Evolutionary conservation across 306 rosid species (phyloP).

Genomic region (Mucuna pruriens): DNA sequence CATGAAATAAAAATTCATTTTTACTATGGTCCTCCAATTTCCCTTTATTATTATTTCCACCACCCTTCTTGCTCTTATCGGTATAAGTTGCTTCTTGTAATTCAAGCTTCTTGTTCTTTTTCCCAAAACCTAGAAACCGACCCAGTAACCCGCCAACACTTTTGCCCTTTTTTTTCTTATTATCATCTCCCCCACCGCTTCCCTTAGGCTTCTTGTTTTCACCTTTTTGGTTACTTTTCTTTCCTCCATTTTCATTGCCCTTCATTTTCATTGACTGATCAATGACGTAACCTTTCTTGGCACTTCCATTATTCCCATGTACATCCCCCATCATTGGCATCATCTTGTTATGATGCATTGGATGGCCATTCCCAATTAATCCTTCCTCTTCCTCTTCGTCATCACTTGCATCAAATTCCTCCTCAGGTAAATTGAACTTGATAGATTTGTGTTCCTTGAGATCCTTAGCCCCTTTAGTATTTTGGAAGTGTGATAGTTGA

Average conservation of each 20-base stretch:
- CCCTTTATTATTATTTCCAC: constrained; percentile 13
- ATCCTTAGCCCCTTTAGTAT: constrained; percentile 46
- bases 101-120: constrained; percentile 45
- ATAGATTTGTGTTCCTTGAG: constrained; percentile 63
- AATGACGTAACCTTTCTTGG: constrained; percentile 54
- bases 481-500: constrained; percentile 39
- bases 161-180: constrained; percentile 36
- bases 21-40: constrained; percentile 40
- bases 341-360: neutral
- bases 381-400: neutral
- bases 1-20: constrained; percentile 38
- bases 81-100: neutral
- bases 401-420: constrained; percentile 43
- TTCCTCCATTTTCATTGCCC: constrained; percentile 52
- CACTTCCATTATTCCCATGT: constrained; percentile 29
- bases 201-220: constrained; percentile 30
- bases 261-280: constrained; percentile 50
- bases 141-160: constrained; percentile 41
- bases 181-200: neutral
- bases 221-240: constrained; percentile 33
- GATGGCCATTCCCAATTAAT: constrained; percentile 31
- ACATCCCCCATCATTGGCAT: constrained; percentile 11
- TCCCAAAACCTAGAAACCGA: constrained; percentile 50
- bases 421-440: constrained; percentile 55
- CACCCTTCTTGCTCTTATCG: constrained; percentile 16